Evolutionary conservation across 805 yeast genomes (phyloP).

Genomic region (Jamesozyma lodderae): DNA sequence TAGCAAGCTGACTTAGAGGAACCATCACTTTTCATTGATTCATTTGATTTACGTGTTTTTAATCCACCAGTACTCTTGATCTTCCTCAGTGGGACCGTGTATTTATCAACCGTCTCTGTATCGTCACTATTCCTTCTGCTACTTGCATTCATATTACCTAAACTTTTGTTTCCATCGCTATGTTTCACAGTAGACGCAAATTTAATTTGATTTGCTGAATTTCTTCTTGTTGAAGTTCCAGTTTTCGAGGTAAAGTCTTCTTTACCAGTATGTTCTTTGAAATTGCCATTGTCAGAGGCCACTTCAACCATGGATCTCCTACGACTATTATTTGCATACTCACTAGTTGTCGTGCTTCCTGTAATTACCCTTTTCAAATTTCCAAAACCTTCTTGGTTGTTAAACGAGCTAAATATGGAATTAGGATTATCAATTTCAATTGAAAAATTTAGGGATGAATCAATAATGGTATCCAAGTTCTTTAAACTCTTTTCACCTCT

Average conservation of each 20-base stretch:
- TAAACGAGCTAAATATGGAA: too few species aligned
- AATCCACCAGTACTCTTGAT: conserved; percentile 18
- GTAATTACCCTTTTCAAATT: conserved; percentile 22
- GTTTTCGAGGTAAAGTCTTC: not conserved
- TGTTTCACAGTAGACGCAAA: not conserved
- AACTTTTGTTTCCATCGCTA: not conserved
- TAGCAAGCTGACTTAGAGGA: conserved; percentile 1
- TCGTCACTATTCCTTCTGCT: not conserved
- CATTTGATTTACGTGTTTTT: conserved; percentile 11
- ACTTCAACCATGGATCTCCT: conserved; percentile 14
- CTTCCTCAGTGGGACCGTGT: conserved; percentile 11
- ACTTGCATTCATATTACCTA: conserved; percentile 3
- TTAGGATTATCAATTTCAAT: conserved; percentile 13
- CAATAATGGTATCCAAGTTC: conserved; percentile 16
- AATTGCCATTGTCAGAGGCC: not conserved
- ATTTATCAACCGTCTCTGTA: conserved; percentile 1
- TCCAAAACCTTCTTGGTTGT: conserved; percentile 11
- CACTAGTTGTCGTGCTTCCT: conserved; percentile 11
- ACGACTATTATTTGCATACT: not conserved
- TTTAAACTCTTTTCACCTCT: conserved; percentile 5
- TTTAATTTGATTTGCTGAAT: not conserved
- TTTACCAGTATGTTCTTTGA: not conserved
- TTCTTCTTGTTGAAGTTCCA: not conserved
- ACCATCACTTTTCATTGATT: conserved; percentile 7
- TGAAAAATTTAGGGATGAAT: conserved; percentile 18